phyloP scores from a whole-genome alignment of 306 rosid genomes.

The Medicago ruthenica region DNA sequence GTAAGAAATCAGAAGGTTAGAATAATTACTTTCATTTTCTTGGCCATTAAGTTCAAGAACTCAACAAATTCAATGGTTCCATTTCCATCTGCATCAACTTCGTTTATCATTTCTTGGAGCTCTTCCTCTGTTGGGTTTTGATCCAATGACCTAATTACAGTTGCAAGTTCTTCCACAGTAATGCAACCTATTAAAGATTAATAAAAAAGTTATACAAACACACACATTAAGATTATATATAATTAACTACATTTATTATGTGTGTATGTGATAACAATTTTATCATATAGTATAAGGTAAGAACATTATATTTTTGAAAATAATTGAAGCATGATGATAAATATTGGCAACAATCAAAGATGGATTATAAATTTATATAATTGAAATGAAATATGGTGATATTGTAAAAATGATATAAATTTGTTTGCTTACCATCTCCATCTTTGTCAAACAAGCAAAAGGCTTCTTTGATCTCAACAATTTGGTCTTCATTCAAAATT shows the following conservation, averaged over 20 bases:
- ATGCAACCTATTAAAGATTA: conserved; percentile 65
- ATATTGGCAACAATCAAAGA: background rate
- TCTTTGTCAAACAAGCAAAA: conserved; percentile 83
- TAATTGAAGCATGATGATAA: background rate
- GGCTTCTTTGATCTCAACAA: conserved; percentile 90
- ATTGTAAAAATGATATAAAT: background rate
- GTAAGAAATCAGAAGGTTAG: background rate
- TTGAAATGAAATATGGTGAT: background rate
- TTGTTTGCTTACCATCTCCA: conserved; percentile 76
- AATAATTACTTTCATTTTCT: conserved; percentile 72
- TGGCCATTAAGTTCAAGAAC: conserved; percentile 85
- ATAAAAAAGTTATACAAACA: background rate
- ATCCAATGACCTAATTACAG: conserved; percentile 86
- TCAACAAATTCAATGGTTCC: conserved; percentile 92
- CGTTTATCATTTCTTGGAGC: conserved; percentile 79
- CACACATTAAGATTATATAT: background rate
- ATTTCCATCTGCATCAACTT: conserved; percentile 85
- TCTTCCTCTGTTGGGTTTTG: conserved; percentile 92
- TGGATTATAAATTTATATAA: background rate
- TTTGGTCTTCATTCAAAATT: conserved; percentile 73
- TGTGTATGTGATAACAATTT: background rate
- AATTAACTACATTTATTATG: background rate
- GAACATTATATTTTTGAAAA: background rate
- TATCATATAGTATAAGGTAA: background rate
- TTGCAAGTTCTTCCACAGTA: conserved; percentile 85